These are phyloP conservation scores for Botryobasidium botryosum DNA, from an alignment of 768 basidiomycete genomes.

Conservation along the genomic window DNA sequence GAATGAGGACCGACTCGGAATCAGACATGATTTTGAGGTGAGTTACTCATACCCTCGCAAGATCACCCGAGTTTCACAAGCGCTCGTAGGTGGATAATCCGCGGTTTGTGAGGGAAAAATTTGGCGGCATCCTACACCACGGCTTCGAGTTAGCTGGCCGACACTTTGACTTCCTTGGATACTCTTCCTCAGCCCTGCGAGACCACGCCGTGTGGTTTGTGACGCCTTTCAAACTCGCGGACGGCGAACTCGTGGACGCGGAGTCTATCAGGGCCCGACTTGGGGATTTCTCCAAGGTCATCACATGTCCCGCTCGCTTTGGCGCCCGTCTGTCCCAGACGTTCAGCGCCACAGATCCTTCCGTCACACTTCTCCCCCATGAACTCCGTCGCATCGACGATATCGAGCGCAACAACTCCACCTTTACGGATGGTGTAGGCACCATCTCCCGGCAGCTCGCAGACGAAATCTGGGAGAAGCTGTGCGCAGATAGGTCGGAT, in stretches of 20 bases:
- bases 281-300: slow-evolving; percentile 41
- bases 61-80: too few relatives aligned
- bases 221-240: neutral
- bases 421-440: slow-evolving; percentile 67
- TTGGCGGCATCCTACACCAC: neutral
- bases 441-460: slow-evolving; percentile 50
- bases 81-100: too few relatives aligned
- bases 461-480: slow-evolving; percentile 37
- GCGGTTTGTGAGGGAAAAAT: too few relatives aligned
- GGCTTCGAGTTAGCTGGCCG: slow-evolving; percentile 7
- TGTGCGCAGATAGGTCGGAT: slow-evolving; percentile 1
- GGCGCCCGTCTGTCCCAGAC: slow-evolving; percentile 7
- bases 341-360: slow-evolving; percentile 53
- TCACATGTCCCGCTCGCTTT: slow-evolving; percentile 45
- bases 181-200: slow-evolving; percentile 6
- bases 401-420: slow-evolving; percentile 24
- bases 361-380: slow-evolving; percentile 33
- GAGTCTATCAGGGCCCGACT: slow-evolving; percentile 41
- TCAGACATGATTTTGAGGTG: slow-evolving; percentile 5
- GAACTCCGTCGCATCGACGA: slow-evolving; percentile 54
- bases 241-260: slow-evolving; percentile 17
- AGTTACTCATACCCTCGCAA: slow-evolving; percentile 3
- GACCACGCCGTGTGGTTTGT: slow-evolving; percentile 10
- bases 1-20: slow-evolving; percentile 5
- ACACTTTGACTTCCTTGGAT: slow-evolving; percentile 9